Base-by-base conservation (phyloP, 164 flowering plant species). In the Malania oleifera region DNA sequence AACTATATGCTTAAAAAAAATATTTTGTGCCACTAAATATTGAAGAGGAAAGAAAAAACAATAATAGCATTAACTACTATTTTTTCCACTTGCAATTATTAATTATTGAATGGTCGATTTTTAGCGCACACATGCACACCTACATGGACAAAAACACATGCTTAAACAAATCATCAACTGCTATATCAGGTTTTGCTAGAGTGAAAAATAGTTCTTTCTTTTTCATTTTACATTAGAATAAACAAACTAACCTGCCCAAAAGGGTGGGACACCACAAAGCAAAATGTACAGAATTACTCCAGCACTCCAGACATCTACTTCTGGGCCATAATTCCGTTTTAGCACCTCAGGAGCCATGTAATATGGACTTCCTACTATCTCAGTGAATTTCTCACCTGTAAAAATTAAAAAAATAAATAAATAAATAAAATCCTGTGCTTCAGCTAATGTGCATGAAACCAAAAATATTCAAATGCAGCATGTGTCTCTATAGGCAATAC, bases 341-440 rank as follows among this genome's bases (percentile, higher is more conserved):
- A 91, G 83, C 40, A 91, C 97, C 80, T 91, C 97, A 29, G 96
- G 97, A 52, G 97, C 97, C 97, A 91, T 91, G 75, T 91, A 91
- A 59, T 88, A 91, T 51, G 97, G 97, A 70, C 97, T 91, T 52
- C 97, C 97, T 44, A 91, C 97, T 49, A 91, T 91, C 75, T 91
- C 97, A 38, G 64, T 76, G 59, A 87, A 91, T 57, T 40, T 80
- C 61, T 91, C 84, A 51, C 96, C 96, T 89, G 76, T 2, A 43
- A 38, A 39, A 9, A 39, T 14, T 9, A 40, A 39, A 5, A 5
- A 19, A n/a, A 56, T 20, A 15, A 9, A 49, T 28, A 49, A 49
- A 49, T 22, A 8, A 49, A 23, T 22, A 23, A 22, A 49, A 4
- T 3, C 34, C 18, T n/a, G 18, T 29, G 14, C 2, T 46, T 7